Percentiles rank a stretch among this genome's conserved stretches.
These are phyloP conservation scores for Paramecium primaurelia DNA, from an alignment of 73 alveolate genomes.

Conservation along the genomic window DNA sequence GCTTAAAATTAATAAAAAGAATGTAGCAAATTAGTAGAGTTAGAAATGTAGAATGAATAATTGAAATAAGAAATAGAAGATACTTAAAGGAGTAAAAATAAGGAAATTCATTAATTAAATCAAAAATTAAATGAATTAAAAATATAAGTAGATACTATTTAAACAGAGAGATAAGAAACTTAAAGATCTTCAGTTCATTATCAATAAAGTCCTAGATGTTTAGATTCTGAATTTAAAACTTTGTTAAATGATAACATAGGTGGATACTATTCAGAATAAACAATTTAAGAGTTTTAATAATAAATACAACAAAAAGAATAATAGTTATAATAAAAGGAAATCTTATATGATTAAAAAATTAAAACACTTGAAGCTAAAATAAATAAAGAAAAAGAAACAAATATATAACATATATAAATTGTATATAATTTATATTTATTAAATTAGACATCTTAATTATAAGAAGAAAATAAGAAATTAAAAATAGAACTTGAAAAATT, in stretches of 20 bases:
- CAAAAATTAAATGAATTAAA: not conserved
- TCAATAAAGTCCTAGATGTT: slow-evolving; percentile 7
- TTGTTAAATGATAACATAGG: not conserved
- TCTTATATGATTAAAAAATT: not conserved
- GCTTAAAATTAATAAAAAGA: not conserved
- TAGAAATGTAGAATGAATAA: not conserved
- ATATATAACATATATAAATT: not conserved
- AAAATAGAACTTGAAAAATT: not conserved
- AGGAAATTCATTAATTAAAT: not conserved
- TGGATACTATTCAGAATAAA: not conserved
- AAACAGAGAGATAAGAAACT: not conserved
- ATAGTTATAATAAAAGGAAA: not conserved
- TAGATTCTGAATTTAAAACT: not conserved
- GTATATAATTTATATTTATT: not conserved
- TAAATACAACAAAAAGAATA: not conserved
- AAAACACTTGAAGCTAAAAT: not conserved
- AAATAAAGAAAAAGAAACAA: not conserved
- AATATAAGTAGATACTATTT: not conserved
- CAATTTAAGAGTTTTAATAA: not conserved
- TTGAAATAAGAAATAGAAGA: not conserved
- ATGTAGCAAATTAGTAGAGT: not conserved
- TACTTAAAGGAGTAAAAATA: not conserved
- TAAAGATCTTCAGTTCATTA: not conserved
- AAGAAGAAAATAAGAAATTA: not conserved
- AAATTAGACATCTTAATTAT: not conserved